Evolutionary conservation across 805 yeast genomes (phyloP), one percentile per base, ranked within the genome.

Genomic region (Monosporozyma servazzii): DNA sequence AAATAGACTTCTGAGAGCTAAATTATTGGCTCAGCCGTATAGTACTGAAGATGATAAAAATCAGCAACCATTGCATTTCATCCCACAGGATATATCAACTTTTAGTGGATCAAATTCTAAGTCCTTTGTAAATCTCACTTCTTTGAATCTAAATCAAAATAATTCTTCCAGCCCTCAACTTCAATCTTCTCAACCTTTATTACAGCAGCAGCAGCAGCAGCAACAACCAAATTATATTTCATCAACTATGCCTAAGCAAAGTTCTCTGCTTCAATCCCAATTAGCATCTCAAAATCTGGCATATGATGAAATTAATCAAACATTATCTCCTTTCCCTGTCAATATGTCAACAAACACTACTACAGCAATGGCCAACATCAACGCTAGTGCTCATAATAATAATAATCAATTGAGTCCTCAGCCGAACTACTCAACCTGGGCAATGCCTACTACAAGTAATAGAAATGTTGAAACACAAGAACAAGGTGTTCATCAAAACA

Each of bases 1-100:
- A 29, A 66, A 65, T 48, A 56, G 59, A 33, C 57, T 58, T 29
- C 43, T 58, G 18, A 65, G 60, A 48, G 47, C 52, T 17, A 27
- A 31, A 13, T 33, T 54, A 41, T 44, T 50, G 17, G 51, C 54
- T 8, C 53, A 52, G 45, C 52, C 53, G 1, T 54, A 53, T 30
- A 31, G 5, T 8, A 42, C 29, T 27, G 23, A 27, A 33, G 47
- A 47, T 29, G 29, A 37, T 39, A 21, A 25, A 27, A 40, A 20
- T 39, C 45, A 47, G 31, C 37, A 30, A 8, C 13, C 41, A 7
- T n/a, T 45, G 11, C 37, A 33, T 33, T 45, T 31, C 15, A 30
- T 45, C 7, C 39, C 47, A 10, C 29, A 37, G 8, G 33, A 18
- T 7, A 30, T 40, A n/a, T 27, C 40, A 5, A 21, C 15, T 21